Evolutionary conservation across 116 monocot species (phyloP).

Genomic region (Dioscorea cayenensis): DNA sequence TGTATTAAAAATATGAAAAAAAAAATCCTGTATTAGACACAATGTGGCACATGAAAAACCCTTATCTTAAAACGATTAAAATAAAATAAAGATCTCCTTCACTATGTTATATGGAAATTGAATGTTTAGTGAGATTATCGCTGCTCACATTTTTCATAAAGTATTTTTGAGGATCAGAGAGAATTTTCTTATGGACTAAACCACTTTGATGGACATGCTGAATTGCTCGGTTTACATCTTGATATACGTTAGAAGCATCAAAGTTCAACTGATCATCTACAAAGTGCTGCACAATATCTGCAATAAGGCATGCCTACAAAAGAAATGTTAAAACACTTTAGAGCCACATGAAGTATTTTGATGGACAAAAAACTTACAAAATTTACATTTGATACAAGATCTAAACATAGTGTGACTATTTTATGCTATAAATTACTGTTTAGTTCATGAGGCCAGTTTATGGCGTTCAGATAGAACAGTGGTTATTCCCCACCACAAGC

Average conservation of each 20-base stretch:
- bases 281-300: constrained; percentile 92
- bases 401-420: background rate
- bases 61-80: no score
- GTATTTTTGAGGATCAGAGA: constrained; percentile 78
- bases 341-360: background rate
- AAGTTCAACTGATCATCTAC: constrained; percentile 87
- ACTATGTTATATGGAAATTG: background rate
- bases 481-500: background rate
- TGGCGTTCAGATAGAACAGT: background rate
- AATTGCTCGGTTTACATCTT: constrained; percentile 92
- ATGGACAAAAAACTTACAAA: background rate
- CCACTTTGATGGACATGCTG: constrained; percentile 87
- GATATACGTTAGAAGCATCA: constrained; percentile 90
- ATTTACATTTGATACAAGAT: background rate
- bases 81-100: background rate
- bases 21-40: constrained; percentile 4
- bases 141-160: constrained; percentile 78
- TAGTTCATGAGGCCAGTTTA: background rate
- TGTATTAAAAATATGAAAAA: constrained; percentile 10
- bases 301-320: constrained; percentile 90
- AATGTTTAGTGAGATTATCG: no score
- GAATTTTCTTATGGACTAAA: constrained; percentile 62
- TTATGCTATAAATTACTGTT: background rate
- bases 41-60: constrained; percentile 1
- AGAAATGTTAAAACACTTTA: constrained; percentile 1